Evolutionary conservation across 2,329 filamentous ascomycete species (phyloP), one percentile per base, ranked within the genome.

Genomic region (Sclerotiophoma versabilis): DNA sequence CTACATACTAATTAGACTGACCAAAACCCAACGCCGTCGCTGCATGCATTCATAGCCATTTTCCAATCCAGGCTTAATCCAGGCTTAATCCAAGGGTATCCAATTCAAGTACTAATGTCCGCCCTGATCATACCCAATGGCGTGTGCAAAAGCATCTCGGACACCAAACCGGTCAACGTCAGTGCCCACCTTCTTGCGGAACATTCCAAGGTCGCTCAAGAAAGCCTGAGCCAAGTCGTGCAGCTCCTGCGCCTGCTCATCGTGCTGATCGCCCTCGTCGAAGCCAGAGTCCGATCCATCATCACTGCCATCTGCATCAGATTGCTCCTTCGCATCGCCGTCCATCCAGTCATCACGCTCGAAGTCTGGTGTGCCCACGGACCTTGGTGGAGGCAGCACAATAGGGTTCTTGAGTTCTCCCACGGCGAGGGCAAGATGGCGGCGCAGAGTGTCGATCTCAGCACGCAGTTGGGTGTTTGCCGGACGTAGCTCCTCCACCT

Each of bases 331-430:
- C n/a, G 69, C 65, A 50, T 64, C 65, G 27, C 63, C 62, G 11
- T 59, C 58, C n/a, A 69, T 58, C 62, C 67, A 70, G 17, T 66
- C 64, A 4, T 66, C 62, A 15, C 66, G 58, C 64, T 73, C 68
- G 63, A 78, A 57, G 51, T 75, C 65, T 2, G 68, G 68, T 4
- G 62, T 65, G 36, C 56, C 61, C 12, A 64, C 43, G 8, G 66
- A 57, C 17, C 66, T 60, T 63, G 69, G 64, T 66, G 69, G 68
- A 6, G 80, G 80, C 26, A 81, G 57, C 25, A 92, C 88, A 60
- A 99, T 97, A 0, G 95, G 95, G 70, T 98, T 97, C 80, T 91
- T 93, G 64, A 97, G 77, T 70, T 91, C 93, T 47, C 87, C 85
- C 19, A 98, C 82, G 1, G 92, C 93, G 45, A 99, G 84, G 66